Conservation (phyloP, 179 eudicot species). For the Silene coronaria region DNA sequence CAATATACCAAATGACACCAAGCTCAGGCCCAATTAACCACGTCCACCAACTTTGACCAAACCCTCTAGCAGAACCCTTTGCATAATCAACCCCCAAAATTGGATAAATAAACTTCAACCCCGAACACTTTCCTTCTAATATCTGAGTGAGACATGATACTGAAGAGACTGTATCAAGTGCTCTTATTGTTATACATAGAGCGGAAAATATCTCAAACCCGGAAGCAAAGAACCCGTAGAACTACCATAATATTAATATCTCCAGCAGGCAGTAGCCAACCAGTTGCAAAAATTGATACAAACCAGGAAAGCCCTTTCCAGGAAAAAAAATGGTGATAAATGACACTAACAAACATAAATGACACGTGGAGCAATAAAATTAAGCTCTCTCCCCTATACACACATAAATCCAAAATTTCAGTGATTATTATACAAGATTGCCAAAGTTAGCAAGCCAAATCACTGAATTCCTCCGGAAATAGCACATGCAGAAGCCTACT, state of each 20-base stretch:
- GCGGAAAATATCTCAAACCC: background rate
- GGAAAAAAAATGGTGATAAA: background rate
- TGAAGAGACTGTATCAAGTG: background rate
- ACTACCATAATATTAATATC: background rate
- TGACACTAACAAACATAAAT: background rate
- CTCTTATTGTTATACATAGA: background rate
- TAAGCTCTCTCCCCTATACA: slow-evolving; percentile 9
- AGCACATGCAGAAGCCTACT: slow-evolving; percentile 6
- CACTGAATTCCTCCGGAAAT: background rate
- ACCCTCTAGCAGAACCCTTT: background rate
- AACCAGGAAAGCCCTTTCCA: slow-evolving; percentile 5
- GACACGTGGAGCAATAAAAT: background rate
- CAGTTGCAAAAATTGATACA: background rate
- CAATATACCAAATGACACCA: background rate
- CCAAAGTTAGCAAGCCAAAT: slow-evolving; percentile 11
- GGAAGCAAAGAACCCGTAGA: background rate
- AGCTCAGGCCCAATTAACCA: background rate
- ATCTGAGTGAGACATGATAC: background rate
- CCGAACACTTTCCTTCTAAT: background rate
- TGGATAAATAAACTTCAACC: background rate
- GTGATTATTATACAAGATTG: background rate
- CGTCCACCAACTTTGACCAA: slow-evolving; percentile 5
- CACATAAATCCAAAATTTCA: slow-evolving; percentile 16
- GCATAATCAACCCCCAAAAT: background rate
- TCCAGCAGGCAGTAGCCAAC: slow-evolving; percentile 2